Percentiles rank a stretch among this genome's conserved stretches.
phyloP scores from a whole-genome alignment of 2,329 filamentous ascomycete species.

The Penicillium sp. region DNA sequence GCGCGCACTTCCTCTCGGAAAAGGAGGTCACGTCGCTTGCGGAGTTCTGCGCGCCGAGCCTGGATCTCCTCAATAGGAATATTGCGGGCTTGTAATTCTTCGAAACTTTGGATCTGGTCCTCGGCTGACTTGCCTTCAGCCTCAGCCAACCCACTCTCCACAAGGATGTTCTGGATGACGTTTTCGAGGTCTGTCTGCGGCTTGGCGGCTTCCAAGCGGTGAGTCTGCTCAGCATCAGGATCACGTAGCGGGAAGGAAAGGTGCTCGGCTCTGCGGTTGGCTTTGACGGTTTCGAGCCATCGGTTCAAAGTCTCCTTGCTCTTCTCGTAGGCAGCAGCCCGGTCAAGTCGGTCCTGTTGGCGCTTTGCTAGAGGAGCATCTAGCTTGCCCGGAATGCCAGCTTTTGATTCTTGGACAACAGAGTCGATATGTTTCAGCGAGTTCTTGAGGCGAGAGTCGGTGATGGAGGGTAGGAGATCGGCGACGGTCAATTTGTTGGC shows the following conservation, averaged over 20 bases:
- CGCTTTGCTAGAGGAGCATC: constrained; percentile 79
- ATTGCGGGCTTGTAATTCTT: constrained; percentile 68
- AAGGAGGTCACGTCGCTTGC: constrained; percentile 76
- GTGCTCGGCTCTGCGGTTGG: constrained; percentile 87
- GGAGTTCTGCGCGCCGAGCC: constrained; percentile 69
- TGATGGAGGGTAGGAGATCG: constrained; percentile 70
- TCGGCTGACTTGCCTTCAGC: constrained; percentile 60
- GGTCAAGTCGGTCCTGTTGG: constrained; percentile 81
- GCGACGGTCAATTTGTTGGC: constrained; percentile 69
- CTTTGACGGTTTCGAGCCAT: constrained; percentile 94
- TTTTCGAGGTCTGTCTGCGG: constrained; percentile 79
- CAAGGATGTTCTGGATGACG: constrained; percentile 82
- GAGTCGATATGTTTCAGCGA: constrained; percentile 68
- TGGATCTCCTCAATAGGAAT: constrained; percentile 70
- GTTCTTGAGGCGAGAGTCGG: constrained; percentile 72
- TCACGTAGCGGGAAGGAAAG: constrained; percentile 81
- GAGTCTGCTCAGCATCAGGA: constrained; percentile 59
- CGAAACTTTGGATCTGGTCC: constrained; percentile 65
- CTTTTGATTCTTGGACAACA: constrained; percentile 48
- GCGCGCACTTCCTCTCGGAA: constrained; percentile 85
- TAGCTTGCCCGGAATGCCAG: constrained; percentile 65
- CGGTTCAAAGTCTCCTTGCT: constrained; percentile 85
- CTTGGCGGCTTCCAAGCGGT: constrained; percentile 55
- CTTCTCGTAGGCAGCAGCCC: constrained; percentile 79
- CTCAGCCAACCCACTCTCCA: constrained; percentile 73